Conservation (phyloP, 306 rosid species). For the Rubus parviflorus region DNA sequence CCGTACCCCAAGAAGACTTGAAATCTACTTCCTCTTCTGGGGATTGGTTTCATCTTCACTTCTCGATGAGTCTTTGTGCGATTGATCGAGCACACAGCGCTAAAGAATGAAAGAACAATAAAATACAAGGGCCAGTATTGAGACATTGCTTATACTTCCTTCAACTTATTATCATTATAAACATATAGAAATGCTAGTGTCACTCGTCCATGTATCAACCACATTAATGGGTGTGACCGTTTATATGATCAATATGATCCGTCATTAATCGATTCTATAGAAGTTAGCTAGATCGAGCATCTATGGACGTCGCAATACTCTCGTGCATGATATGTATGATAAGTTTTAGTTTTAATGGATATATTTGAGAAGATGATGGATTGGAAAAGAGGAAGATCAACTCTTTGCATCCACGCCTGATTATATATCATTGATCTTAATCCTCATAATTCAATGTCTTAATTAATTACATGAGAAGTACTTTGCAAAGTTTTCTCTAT, state of each 20-base stretch:
- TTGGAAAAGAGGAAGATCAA: no score
- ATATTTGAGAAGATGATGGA: no score
- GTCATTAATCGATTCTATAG: not conserved
- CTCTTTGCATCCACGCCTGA: no score
- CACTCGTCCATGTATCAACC: not conserved
- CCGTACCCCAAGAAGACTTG: not conserved
- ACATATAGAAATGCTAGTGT: not conserved
- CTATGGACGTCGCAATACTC: no score
- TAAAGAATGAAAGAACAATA: not conserved
- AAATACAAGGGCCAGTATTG: no score
- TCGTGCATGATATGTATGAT: no score
- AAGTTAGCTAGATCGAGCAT: not conserved
- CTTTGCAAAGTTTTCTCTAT: not conserved
- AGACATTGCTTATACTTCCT: not conserved
- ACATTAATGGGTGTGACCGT: no score
- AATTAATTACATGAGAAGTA: not conserved
- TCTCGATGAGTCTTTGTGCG: not conserved
- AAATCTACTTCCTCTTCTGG: not conserved
- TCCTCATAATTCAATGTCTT: slow-evolving; percentile 3
- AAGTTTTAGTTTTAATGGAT: no score
- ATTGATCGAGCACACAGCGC: no score
- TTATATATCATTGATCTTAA: not conserved
- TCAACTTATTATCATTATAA: no score
- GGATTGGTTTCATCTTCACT: not conserved
- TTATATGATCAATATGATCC: not conserved